phyloP scores from a whole-genome alignment of 1,284 basidiomycete species.

The Apiotrichum laibachii region DNA sequence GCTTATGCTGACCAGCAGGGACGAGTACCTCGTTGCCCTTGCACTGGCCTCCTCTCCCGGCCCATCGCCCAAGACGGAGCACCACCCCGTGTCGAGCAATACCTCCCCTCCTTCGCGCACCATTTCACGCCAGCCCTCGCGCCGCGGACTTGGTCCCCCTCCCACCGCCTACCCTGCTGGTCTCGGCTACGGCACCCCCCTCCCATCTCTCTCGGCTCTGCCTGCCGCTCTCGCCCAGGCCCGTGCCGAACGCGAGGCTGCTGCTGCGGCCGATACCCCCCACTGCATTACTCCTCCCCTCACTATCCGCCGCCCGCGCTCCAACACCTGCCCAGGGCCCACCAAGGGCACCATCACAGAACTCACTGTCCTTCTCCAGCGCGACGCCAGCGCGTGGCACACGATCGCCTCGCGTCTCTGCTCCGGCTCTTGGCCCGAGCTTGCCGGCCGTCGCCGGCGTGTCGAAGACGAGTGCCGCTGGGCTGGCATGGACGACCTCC shows the following conservation, averaged over 20 bases:
- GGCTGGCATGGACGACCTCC: conserved; percentile 26
- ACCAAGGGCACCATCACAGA: conserved; percentile 17
- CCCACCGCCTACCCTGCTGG: neutral
- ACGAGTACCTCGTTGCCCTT: conserved; percentile 27
- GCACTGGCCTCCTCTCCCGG: conserved; percentile 6
- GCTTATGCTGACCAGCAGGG: conserved; percentile 16
- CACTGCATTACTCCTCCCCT: neutral
- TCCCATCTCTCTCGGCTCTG: conserved; percentile 17
- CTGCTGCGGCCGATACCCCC: neutral
- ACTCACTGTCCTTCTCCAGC: conserved; percentile 26
- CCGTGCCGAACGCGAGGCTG: conserved; percentile 1
- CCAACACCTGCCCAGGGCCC: conserved; percentile 13
- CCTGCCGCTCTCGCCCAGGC: conserved; percentile 15
- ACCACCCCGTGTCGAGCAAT: neutral
- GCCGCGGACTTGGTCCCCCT: neutral
- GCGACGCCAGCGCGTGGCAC: conserved; percentile 35
- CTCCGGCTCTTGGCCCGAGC: conserved; percentile 25
- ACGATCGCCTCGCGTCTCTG: conserved; percentile 29
- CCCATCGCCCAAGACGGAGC: conserved; percentile 4
- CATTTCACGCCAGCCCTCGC: neutral
- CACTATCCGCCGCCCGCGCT: conserved; percentile 11
- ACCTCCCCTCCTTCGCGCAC: neutral
- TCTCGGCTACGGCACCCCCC: conserved; percentile 4
- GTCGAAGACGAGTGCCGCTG: conserved; percentile 30
- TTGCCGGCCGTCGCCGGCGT: conserved; percentile 16